These are phyloP conservation scores for Diaporthe citriasiana DNA, from an alignment of 2,329 filamentous ascomycete genomes.

Conservation along the genomic window DNA sequence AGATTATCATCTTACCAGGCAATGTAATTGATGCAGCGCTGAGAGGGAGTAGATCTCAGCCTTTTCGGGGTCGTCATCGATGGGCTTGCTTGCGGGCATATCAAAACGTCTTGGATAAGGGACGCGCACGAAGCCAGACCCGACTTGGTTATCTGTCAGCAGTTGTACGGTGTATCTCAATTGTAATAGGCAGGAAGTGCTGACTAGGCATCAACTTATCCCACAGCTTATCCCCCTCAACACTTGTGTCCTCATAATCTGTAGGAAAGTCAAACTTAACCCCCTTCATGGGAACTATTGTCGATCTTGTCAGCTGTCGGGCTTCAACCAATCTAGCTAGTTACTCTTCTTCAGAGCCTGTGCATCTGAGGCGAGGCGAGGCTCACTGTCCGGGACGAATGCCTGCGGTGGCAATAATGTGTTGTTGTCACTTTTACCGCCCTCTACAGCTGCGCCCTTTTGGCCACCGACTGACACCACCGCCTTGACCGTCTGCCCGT, in stretches of 20 bases:
- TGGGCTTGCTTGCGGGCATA: constrained; percentile 39
- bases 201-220: constrained; percentile 39
- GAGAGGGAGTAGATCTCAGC: constrained; percentile 42
- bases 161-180: neutral
- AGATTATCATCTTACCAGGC: constrained; percentile 30
- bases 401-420: constrained; percentile 27
- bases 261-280: constrained; percentile 41
- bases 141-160: constrained; percentile 3
- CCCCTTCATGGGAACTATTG: constrained; percentile 32
- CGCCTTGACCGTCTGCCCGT: constrained; percentile 22
- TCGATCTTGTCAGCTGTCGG: constrained; percentile 7
- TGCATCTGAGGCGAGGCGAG: neutral
- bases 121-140: constrained; percentile 41
- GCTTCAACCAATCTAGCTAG: neutral
- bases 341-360: neutral
- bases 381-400: constrained; percentile 39
- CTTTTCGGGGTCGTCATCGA: constrained; percentile 37
- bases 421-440: neutral
- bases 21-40: constrained; percentile 40
- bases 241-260: constrained; percentile 37
- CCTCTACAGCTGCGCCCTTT: neutral
- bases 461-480: neutral
- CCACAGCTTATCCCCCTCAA: constrained; percentile 41
- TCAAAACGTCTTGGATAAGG: constrained; percentile 37
- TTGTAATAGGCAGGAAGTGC: neutral